Evolutionary conservation across 2,329 filamentous ascomycete genomes (phyloP).

Genomic region (Alternaria sp.): DNA sequence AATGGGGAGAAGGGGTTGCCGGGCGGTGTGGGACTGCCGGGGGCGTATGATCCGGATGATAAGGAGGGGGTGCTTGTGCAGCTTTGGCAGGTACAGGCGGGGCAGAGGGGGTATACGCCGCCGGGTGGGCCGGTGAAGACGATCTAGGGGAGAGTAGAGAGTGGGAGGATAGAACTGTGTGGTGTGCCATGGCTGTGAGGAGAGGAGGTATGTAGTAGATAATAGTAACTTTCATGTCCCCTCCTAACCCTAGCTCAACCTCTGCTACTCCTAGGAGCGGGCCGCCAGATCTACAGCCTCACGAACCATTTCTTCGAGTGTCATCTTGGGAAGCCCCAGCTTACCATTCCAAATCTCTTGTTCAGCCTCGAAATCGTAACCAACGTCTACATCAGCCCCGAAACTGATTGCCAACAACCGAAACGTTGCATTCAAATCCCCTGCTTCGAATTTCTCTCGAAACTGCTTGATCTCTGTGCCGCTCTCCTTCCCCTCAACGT

Average conservation of each 20-base stretch:
- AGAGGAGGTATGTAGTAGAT: no score
- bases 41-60: constrained; percentile 31
- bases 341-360: constrained; percentile 29
- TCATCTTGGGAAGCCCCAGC: constrained; percentile 25
- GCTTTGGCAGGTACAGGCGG: constrained; percentile 22
- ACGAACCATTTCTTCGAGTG: constrained; percentile 26
- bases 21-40: constrained; percentile 26
- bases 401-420: constrained; percentile 26
- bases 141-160: background rate
- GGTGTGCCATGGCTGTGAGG: no score
- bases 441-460: constrained; percentile 19
- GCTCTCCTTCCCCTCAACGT: constrained; percentile 15
- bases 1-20: constrained; percentile 18
- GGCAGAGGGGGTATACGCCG: constrained; percentile 20
- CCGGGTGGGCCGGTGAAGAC: constrained; percentile 26
- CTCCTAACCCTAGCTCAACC: accelerated
- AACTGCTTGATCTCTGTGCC: constrained; percentile 8
- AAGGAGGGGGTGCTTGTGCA: constrained; percentile 22
- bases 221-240: background rate
- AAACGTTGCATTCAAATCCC: constrained; percentile 26
- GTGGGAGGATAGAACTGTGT: no score
- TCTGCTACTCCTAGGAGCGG: background rate
- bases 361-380: constrained; percentile 30
- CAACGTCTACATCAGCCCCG: constrained; percentile 28
- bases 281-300: background rate